Percentiles rank a stretch among this genome's conserved stretches.
Evolutionary conservation across 164 flowering plant species (phyloP).

Genomic region (Aristolochia contorta): DNA sequence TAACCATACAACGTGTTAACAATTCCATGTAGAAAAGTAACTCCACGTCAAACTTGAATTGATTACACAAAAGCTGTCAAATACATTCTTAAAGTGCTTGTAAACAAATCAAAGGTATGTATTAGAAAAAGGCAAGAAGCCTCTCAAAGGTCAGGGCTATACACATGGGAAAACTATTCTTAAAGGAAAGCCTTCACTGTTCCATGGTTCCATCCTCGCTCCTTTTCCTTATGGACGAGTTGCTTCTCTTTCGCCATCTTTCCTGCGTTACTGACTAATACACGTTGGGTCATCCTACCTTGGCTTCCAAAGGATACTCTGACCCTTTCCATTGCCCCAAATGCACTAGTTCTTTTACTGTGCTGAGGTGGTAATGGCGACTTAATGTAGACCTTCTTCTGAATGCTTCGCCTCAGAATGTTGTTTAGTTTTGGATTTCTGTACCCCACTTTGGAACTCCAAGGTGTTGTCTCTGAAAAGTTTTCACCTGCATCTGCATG

Average conservation of each 20-base stretch:
- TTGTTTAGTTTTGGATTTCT: conserved; percentile 38
- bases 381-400: conserved; percentile 46
- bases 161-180: conserved; percentile 6
- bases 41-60: neutral
- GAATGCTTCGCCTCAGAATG: conserved; percentile 60
- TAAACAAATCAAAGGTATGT: neutral
- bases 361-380: conserved; percentile 48
- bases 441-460: conserved; percentile 35
- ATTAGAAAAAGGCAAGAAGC: conserved; percentile 13
- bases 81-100: too few relatives aligned
- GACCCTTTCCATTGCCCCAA: conserved; percentile 63
- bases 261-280: conserved; percentile 32
- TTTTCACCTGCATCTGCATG: conserved; percentile 20
- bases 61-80: neutral
- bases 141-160: conserved; percentile 10
- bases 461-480: conserved; percentile 24
- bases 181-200: conserved; percentile 1
- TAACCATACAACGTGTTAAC: too few relatives aligned
- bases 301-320: conserved; percentile 66
- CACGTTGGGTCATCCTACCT: conserved; percentile 57
- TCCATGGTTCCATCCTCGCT: conserved; percentile 63
- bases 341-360: conserved; percentile 34
- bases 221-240: conserved; percentile 45
- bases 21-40: too few relatives aligned
- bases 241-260: conserved; percentile 28